phyloP scores from a whole-genome alignment of 2,329 filamentous ascomycete species.

The Colletotrichum sp. region DNA sequence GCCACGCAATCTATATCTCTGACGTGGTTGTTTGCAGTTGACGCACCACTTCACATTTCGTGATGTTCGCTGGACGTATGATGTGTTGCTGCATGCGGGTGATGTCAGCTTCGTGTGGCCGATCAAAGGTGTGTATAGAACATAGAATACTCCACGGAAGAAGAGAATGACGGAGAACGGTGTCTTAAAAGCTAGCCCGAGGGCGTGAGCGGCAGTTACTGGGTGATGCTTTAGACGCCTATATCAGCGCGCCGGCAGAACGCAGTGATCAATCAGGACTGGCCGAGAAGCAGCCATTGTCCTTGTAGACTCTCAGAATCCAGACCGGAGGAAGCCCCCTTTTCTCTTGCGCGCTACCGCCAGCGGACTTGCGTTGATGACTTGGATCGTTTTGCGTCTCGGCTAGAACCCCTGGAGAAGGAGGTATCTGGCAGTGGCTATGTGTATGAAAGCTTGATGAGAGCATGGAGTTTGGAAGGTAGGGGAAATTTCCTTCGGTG shows the following conservation, averaged over 20 bases:
- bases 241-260: too few species aligned
- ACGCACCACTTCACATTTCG: too few species aligned
- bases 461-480: too few species aligned
- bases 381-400: neutral
- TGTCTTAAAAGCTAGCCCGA: fast-evolving
- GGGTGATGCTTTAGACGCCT: neutral
- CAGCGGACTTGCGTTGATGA: neutral
- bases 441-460: neutral
- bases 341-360: fast-evolving
- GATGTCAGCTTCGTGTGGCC: neutral
- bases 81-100: too few species aligned
- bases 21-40: too few species aligned
- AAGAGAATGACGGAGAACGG: neutral
- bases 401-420: neutral
- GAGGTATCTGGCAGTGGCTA: fast-evolving
- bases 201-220: neutral
- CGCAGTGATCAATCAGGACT: too few species aligned
- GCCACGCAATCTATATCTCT: too few species aligned
- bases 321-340: neutral
- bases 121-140: neutral
- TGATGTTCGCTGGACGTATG: too few species aligned
- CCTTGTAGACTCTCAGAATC: neutral
- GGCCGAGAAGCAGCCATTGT: too few species aligned
- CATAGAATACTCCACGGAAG: neutral
- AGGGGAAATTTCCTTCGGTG: too few species aligned